Evolutionary conservation across 257 asterid species (phyloP), one percentile per base, ranked within the genome.

Genomic region (Jacaranda mimosifolia): DNA sequence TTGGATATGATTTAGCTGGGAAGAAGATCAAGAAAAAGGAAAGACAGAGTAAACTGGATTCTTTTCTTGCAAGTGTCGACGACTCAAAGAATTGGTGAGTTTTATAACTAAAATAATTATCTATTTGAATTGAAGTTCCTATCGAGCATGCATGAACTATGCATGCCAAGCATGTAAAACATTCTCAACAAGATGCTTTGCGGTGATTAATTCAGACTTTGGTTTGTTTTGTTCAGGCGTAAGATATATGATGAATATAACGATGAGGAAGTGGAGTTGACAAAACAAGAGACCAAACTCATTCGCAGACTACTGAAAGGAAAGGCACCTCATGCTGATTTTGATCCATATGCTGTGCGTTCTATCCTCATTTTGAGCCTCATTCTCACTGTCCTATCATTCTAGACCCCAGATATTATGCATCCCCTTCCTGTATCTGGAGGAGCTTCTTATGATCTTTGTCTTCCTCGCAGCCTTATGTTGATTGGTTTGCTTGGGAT

Each of bases 1-100:
- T 93, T 65, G 99, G 99, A 80, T 96, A 96, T 83, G 94, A 93
- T 79, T 57, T 88, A 74, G 70, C 92, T 40, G 99, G 99, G 73
- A 91, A 83, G 93, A 96, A 96, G 91, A 91, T 96, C 45, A 96
- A 90, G 92, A 96, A 91, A 84, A 93, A 83, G 81, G 97, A 93
- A 84, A 90, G 85, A 76, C 92, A 82, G 82, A 91, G 87, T 79
- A 93, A 88, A 86, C 86, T 96, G 74, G 92, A 90, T 64, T 87
- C 94, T 17, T 91, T 89, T 84, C 93, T 96, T 70, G 96, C 92
- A 57, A 90, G 82, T 63, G 90, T 82, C 55, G 99, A 96, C 85
- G 89, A 96, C 85, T 59, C 96, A 21, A 85, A 88, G 74, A 93
- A 82, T 83, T 93, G 99, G 99, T 89, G 79, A 85, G 91, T 85